phyloP scores from a whole-genome alignment of 139 green algal species.

The Micractinium conductrix region DNA sequence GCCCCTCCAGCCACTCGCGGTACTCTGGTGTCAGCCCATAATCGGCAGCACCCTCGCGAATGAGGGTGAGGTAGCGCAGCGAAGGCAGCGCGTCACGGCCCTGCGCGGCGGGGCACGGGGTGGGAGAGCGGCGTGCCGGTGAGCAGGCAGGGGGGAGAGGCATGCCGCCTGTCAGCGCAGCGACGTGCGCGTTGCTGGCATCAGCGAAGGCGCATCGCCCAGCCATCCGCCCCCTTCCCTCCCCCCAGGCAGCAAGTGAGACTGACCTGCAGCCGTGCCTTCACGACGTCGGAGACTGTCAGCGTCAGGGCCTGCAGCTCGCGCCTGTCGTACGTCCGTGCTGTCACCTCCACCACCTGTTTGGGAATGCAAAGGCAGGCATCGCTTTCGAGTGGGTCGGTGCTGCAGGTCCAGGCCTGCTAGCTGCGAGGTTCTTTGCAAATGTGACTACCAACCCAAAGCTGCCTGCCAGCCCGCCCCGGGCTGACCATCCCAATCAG shows the following conservation, averaged over 20 bases:
- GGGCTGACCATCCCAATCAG: no score
- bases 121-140: not conserved
- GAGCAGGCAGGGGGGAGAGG: not conserved
- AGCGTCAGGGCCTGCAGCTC: constrained; percentile 13
- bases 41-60: constrained; percentile 23
- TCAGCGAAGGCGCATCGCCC: no score
- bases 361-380: no score
- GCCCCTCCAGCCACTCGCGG: constrained; percentile 4
- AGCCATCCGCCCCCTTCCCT: not conserved
- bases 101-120: not conserved
- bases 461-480: no score
- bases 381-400: no score
- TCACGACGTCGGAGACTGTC: not conserved
- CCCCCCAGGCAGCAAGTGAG: not conserved
- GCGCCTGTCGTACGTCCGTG: constrained; percentile 23
- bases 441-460: no score
- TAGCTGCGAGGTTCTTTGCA: no score
- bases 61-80: constrained; percentile 36
- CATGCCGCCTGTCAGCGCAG: no score
- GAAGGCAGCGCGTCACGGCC: constrained; percentile 26
- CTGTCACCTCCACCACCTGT: not conserved
- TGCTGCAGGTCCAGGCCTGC: no score
- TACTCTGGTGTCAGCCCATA: constrained; percentile 25
- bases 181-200: no score
- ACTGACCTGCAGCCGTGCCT: constrained; percentile 3